Percentiles rank a stretch among this genome's conserved stretches.
These are phyloP conservation scores for Nakazawaea holstii DNA, from an alignment of 805 yeast genomes.

Conservation along the genomic window DNA sequence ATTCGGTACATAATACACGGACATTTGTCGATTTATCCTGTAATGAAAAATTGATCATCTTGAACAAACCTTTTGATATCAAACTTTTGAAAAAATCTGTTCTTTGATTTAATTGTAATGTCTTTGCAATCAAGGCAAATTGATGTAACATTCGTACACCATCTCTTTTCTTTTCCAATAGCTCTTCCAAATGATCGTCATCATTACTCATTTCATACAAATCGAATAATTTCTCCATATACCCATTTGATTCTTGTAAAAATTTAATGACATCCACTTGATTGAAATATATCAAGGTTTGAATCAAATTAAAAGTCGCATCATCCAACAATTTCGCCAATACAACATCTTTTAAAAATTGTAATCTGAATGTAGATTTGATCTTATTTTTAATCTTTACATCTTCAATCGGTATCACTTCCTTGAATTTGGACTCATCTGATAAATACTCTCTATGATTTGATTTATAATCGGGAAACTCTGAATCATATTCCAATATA, in stretches of 20 bases:
- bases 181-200: conserved; percentile 4
- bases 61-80: conserved; percentile 64
- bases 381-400: conserved; percentile 47
- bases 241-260: conserved; percentile 44
- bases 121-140: conserved; percentile 69
- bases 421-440: conserved; percentile 58
- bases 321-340: conserved; percentile 81
- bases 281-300: conserved; percentile 61
- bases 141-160: conserved; percentile 80
- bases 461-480: conserved; percentile 74
- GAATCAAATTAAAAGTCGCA: conserved; percentile 59
- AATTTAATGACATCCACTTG: conserved; percentile 63
- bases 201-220: conserved; percentile 36
- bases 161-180: conserved; percentile 41
- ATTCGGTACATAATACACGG: conserved; percentile 72
- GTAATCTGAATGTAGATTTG: conserved; percentile 70
- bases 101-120: conserved; percentile 54
- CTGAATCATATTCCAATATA: conserved; percentile 85
- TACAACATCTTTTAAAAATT: conserved; percentile 82
- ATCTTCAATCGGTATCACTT: conserved; percentile 61
- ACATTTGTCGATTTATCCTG: conserved; percentile 40
- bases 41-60: conserved; percentile 68
- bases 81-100: conserved; percentile 59
- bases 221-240: conserved; percentile 53
- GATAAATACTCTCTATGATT: conserved; percentile 65